Conservation (phyloP, 2,329 filamentous ascomycete species). For the Akanthomyces lecanii region DNA sequence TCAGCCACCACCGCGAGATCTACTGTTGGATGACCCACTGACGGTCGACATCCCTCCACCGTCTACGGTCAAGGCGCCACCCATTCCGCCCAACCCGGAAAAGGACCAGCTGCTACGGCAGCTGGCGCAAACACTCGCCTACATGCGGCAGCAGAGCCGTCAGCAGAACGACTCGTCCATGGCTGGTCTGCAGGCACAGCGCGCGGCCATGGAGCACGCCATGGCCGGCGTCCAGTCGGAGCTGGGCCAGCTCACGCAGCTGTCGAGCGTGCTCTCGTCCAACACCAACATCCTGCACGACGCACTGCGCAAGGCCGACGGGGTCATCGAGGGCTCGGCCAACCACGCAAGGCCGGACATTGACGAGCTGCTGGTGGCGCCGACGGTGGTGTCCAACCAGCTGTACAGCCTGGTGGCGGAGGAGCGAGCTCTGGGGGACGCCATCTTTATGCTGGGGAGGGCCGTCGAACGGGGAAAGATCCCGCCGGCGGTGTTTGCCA, state of each 20-base stretch:
- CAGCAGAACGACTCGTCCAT: conserved; percentile 71
- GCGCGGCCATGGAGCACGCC: conserved; percentile 68
- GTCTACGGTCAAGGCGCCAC: conserved; percentile 62
- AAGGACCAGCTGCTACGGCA: conserved; percentile 82
- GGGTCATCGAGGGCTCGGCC: conserved; percentile 68
- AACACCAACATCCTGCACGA: conserved; percentile 78
- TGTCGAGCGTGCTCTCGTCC: conserved; percentile 65
- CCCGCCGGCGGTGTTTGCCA: conserved; percentile 68
- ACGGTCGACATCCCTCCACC: conserved; percentile 46
- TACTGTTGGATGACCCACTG: conserved; percentile 54
- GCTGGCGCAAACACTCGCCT: conserved; percentile 65
- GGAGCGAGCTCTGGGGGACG: conserved; percentile 79
- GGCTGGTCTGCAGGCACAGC: conserved; percentile 72
- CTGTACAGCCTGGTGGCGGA: conserved; percentile 86
- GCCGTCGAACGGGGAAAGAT: conserved; percentile 71
- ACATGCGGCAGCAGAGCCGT: conserved; percentile 64
- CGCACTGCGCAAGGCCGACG: conserved; percentile 73
- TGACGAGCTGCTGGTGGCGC: conserved; percentile 88
- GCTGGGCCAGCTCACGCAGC: conserved; percentile 62
- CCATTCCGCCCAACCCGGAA: conserved; percentile 91
- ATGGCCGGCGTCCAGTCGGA: conserved; percentile 69
- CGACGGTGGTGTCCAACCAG: conserved; percentile 89
- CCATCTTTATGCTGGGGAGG: conserved; percentile 74
- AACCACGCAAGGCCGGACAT: conserved; percentile 68
- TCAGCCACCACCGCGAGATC: conserved; percentile 41